Evolutionary conservation across 345 rosid species (phyloP).

Genomic region (Gossypium anomalum): DNA sequence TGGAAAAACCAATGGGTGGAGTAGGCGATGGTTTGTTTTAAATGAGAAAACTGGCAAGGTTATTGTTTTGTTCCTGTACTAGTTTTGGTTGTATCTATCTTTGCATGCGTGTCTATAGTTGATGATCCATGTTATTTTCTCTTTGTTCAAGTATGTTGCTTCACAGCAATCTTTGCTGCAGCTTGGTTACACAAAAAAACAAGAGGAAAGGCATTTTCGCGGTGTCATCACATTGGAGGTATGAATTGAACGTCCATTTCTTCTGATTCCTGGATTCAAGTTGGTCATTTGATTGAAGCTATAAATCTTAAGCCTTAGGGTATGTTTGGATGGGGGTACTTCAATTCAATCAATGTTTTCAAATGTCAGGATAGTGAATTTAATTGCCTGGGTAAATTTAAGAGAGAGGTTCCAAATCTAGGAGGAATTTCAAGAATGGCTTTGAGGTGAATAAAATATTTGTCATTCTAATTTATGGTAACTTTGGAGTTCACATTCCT

Average conservation of each 20-base stretch:
- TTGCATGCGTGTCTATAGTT: neutral
- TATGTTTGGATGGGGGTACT: no score
- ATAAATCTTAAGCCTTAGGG: no score
- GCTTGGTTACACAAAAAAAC: constrained; percentile 97
- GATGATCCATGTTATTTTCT: neutral
- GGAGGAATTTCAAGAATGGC: no score
- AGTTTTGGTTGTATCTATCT: neutral
- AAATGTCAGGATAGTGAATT: no score
- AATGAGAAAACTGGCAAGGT: constrained; percentile 99
- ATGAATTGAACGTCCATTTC: constrained; percentile 1
- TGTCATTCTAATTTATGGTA: no score
- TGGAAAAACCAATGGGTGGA: constrained; percentile 91
- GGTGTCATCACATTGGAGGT: constrained; percentile 98
- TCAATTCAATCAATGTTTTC: no score
- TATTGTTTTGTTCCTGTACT: constrained; percentile 15
- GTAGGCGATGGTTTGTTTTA: constrained; percentile 91
- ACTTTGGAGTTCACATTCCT: no score
- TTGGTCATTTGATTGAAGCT: no score
- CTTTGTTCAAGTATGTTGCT: neutral
- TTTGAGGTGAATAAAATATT: no score
- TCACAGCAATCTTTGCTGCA: constrained; percentile 31
- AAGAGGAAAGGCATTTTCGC: constrained; percentile 89
- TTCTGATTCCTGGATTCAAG: neutral
- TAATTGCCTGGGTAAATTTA: no score
- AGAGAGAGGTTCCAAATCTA: no score